Base-by-base conservation (phyloP, 192 early-diverging fungal genomes). In the Ramicandelaber brevisporus region DNA sequence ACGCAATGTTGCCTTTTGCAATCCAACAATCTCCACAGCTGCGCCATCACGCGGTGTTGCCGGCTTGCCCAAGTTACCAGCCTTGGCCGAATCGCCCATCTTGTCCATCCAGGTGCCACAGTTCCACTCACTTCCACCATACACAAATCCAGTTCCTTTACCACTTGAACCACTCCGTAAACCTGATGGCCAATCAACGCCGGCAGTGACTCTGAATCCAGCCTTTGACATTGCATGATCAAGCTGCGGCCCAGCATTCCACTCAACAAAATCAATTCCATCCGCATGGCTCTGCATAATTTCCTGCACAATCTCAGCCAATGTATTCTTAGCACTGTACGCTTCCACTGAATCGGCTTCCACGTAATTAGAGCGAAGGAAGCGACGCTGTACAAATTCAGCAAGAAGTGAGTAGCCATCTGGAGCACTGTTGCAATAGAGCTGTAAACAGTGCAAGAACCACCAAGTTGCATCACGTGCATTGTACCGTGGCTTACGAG, bases 101-200 rank as follows among this genome's bases (percentile, higher is more conserved):
- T 93, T 98, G 54, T 96, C 93, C 87, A 96, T 96, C 93, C 89
- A 99, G 0, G 87, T 96, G 15, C 93, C 89, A 38, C 89, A 99
- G 53, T 99, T 99, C 53, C 56, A 86, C 20, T 55, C 21, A 43
- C 68, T 93, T 16, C 93, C 93, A 29, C 93, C 89, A 30, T 49
- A 39, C 14, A 93, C 56, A 27, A 92, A 65, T 10, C 89, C 93
- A 0, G 61, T 73, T 8, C 48, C 44, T n/a, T n/a, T n/a, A n/a
- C n/a, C n/a, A n/a, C n/a, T n/a, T n/a, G n/a, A n/a, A n/a, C n/a
- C n/a, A n/a, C n/a, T n/a, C n/a, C n/a, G n/a, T n/a, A n/a, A n/a
- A n/a, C n/a, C n/a, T n/a, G n/a, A n/a, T 10, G 37, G 43, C 51
- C 73, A 86, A 21, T 79, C 65, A 2, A 78, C 70, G n/a, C 48